Evolutionary conservation across 495 filamentous ascomycete species (phyloP).

Genomic region (Hypoxylon lienhwacheense): DNA sequence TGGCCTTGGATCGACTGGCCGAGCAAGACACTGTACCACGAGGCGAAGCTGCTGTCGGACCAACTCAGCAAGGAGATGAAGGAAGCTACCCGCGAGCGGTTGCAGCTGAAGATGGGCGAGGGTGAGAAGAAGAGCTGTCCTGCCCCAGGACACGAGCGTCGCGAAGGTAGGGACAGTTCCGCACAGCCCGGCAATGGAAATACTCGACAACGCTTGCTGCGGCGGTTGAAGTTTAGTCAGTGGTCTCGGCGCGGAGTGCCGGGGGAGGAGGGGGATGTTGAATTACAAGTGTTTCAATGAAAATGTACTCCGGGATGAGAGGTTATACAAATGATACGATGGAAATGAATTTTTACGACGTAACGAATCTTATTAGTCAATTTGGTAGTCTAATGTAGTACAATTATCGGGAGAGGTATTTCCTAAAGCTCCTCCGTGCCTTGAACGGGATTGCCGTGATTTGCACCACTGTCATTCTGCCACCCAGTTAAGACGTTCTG

Average conservation of each 20-base stretch:
- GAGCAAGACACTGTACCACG: conserved; percentile 5
- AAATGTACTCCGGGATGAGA: no score
- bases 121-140: not conserved
- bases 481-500: conserved; percentile 18
- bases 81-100: not conserved
- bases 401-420: not conserved
- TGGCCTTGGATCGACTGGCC: conserved; percentile 7
- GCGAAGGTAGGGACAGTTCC: no score
- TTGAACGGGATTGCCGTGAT: not conserved
- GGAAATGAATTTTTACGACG: no score
- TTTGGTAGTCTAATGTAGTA: not conserved
- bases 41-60: not conserved
- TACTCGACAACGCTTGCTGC: no score
- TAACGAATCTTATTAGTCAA: conserved; percentile 3
- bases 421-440: conserved; percentile 22
- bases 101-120: not conserved
- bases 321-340: no score
- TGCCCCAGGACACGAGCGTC: no score
- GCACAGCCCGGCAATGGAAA: no score
- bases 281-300: no score
- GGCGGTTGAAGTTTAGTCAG: no score
- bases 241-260: no score
- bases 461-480: conserved; percentile 7
- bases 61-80: not conserved
- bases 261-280: no score